These are phyloP conservation scores for Phytophthora pisi DNA, from an alignment of 352 stramenopile species.

Conservation along the genomic window DNA sequence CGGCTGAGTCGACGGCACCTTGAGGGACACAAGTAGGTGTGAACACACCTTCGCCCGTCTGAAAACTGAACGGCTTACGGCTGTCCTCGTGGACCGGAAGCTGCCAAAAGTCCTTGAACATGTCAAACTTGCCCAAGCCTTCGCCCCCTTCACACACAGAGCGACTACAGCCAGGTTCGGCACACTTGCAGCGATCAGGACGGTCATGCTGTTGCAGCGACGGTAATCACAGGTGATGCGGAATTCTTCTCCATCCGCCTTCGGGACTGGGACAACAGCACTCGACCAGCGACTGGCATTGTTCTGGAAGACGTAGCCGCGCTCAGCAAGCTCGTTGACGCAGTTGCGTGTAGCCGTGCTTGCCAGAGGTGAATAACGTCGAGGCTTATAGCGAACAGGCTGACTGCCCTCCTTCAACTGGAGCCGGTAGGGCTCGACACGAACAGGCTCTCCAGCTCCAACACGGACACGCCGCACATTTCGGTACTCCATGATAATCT, in stretches of 20 bases:
- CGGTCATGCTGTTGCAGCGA: background rate
- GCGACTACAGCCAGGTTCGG: background rate
- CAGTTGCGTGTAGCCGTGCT: background rate
- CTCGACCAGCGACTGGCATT: background rate
- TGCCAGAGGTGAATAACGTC: background rate
- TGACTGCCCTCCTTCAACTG: background rate
- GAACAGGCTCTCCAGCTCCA: background rate
- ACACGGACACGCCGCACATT: background rate
- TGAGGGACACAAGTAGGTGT: background rate
- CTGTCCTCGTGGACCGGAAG: background rate
- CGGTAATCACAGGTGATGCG: background rate
- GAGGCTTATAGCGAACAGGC: background rate
- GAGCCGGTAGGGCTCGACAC: background rate
- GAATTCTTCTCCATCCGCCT: background rate
- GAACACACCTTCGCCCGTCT: background rate
- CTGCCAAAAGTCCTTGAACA: background rate
- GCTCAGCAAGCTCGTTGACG: background rate
- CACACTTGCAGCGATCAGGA: background rate
- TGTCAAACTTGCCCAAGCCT: constrained; percentile 3
- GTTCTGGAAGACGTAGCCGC: background rate
- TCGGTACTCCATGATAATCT: background rate
- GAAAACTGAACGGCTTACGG: background rate
- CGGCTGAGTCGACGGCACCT: background rate
- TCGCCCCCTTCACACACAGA: background rate
- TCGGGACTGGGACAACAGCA: background rate